phyloP scores from a whole-genome alignment of 2,329 filamentous ascomycete species.

The Helicocarpus griseus region DNA sequence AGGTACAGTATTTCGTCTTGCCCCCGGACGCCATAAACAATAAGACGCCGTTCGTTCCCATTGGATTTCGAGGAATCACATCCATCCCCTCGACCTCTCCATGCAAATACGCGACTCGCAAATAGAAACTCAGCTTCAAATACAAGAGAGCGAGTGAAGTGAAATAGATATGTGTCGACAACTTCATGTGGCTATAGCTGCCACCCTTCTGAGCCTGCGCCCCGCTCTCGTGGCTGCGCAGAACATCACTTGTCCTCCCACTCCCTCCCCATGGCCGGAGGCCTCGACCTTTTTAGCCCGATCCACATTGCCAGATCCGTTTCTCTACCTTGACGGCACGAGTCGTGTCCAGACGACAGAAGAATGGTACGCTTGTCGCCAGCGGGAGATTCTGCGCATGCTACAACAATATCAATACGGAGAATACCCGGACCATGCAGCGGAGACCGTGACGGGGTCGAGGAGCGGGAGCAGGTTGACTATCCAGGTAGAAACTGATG shows the following conservation, averaged over 20 bases:
- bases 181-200: not conserved
- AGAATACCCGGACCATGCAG: constrained; percentile 41
- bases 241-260: not conserved
- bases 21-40: too few relatives aligned
- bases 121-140: too few relatives aligned
- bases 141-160: too few relatives aligned
- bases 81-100: too few relatives aligned
- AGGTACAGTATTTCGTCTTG: too few relatives aligned
- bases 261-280: not conserved
- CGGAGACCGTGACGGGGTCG: constrained; percentile 40
- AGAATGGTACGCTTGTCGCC: constrained; percentile 42
- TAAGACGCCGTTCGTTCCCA: too few relatives aligned
- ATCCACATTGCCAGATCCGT: constrained; percentile 36
- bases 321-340: constrained; percentile 35
- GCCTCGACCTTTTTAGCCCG: not conserved
- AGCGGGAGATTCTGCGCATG: constrained; percentile 41
- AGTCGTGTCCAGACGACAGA: constrained; percentile 36
- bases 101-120: too few relatives aligned
- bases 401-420: constrained; percentile 45
- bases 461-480: constrained; percentile 37
- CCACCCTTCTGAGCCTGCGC: not conserved
- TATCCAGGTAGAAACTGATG: constrained; percentile 34
- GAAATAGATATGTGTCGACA: not conserved
- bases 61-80: too few relatives aligned
- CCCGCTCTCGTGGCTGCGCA: not conserved